A percentile compares a stretch with the other conserved stretches of the same genome.
Evolutionary conservation across 2,329 filamentous ascomycete species (phyloP).

Genomic region (Pseudogymnoascus sp.): DNA sequence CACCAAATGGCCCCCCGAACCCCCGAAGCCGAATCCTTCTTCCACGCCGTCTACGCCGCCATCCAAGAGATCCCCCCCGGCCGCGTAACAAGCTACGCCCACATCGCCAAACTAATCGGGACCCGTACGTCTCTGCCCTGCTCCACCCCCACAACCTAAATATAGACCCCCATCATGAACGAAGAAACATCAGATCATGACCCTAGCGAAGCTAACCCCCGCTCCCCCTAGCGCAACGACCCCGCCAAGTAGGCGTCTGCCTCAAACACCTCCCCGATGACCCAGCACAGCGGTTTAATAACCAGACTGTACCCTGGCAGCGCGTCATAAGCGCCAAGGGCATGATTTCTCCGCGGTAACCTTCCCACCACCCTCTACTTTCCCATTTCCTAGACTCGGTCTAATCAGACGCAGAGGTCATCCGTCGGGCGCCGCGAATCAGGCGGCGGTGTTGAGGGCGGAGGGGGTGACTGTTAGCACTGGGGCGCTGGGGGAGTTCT

Average conservation of each 20-base stretch:
- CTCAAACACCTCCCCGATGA: conserved; percentile 73
- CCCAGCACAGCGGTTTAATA: conserved; percentile 53
- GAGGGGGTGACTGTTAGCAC: conserved; percentile 31
- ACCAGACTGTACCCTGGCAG: conserved; percentile 85
- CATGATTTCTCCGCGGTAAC: conserved; percentile 72
- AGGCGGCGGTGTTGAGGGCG: conserved; percentile 28
- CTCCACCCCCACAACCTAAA: conserved; percentile 6
- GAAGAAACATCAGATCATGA: conserved; percentile 1
- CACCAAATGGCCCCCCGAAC: conserved; percentile 54
- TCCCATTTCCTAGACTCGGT: not conserved
- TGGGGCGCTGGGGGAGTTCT: conserved; percentile 28
- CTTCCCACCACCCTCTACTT: not conserved
- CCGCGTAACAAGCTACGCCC: conserved; percentile 80
- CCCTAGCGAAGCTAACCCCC: not conserved
- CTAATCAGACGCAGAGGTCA: conserved; percentile 21
- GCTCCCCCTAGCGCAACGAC: conserved; percentile 50
- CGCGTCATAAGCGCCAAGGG: conserved; percentile 85
- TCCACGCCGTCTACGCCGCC: conserved; percentile 70
- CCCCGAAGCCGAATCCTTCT: conserved; percentile 70
- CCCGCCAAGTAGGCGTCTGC: conserved; percentile 82
- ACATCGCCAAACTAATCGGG: conserved; percentile 66
- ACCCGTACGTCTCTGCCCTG: conserved; percentile 49
- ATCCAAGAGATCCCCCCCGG: conserved; percentile 79
- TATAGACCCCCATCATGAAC: not conserved
- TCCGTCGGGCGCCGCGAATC: conserved; percentile 28